Evolutionary conservation across 768 basidiomycete species (phyloP).

Genomic region (Mrakia hoshinonis): DNA sequence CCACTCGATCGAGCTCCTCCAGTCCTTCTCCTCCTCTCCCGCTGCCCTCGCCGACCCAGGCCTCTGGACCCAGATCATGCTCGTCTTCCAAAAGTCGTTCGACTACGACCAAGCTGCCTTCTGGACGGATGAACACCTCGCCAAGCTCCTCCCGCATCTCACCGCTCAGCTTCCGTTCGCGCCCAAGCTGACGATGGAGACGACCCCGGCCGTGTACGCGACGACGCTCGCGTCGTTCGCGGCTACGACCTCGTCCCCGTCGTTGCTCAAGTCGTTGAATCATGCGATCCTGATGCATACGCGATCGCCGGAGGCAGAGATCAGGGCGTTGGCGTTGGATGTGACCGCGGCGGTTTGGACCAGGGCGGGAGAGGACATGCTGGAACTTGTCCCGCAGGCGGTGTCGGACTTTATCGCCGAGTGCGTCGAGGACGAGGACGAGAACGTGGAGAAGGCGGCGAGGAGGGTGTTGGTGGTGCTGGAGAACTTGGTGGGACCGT

Average conservation of each 20-base stretch:
- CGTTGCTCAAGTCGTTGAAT: slow-evolving; percentile 69
- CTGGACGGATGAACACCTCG: slow-evolving; percentile 78
- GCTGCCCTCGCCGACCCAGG: slow-evolving; percentile 40
- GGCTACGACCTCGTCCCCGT: slow-evolving; percentile 52
- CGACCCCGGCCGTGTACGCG: slow-evolving; percentile 40
- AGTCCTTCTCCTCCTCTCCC: slow-evolving; percentile 48
- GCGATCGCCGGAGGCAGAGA: slow-evolving; percentile 63
- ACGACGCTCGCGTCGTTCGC: slow-evolving; percentile 46
- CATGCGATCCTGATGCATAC: slow-evolving; percentile 78
- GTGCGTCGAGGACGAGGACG: slow-evolving; percentile 28
- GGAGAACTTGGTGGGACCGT: slow-evolving; percentile 26
- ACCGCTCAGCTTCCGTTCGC: slow-evolving; percentile 52
- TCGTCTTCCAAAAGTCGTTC: slow-evolving; percentile 60
- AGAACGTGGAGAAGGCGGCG: slow-evolving; percentile 21
- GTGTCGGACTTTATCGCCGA: slow-evolving; percentile 27
- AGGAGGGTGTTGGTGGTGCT: slow-evolving; percentile 13
- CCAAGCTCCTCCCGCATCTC: slow-evolving; percentile 53
- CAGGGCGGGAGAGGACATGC: slow-evolving; percentile 56
- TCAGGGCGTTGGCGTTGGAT: slow-evolving; percentile 62
- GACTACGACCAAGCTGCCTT: slow-evolving; percentile 74
- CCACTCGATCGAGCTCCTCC: slow-evolving; percentile 58
- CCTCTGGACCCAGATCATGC: slow-evolving; percentile 59
- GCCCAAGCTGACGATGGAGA: slow-evolving; percentile 15
- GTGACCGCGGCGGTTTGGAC: slow-evolving; percentile 70
- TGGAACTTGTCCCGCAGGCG: slow-evolving; percentile 42